A percentile compares a stretch with the other conserved stretches of the same genome.
Evolutionary conservation across 2,329 filamentous ascomycete species (phyloP).

Genomic region (Xylariomycetidae sp.): DNA sequence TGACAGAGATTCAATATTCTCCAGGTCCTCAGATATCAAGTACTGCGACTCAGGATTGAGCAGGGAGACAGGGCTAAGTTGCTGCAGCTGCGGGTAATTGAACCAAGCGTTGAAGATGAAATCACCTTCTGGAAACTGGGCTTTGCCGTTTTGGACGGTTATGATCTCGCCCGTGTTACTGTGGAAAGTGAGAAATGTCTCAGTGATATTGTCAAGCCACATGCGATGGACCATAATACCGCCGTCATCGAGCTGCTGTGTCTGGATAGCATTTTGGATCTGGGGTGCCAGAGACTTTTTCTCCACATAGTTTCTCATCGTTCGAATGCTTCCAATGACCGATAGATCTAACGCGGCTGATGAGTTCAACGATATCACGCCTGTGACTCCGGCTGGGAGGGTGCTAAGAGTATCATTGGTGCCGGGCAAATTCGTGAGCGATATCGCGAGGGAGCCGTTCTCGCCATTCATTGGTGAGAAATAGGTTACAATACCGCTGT

Average conservation of each 20-base stretch:
- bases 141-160: constrained; percentile 34
- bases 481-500: constrained; percentile 54
- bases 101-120: constrained; percentile 56
- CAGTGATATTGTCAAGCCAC: constrained; percentile 61
- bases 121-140: constrained; percentile 43
- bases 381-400: constrained; percentile 48
- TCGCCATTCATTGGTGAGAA: constrained; percentile 50
- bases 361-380: constrained; percentile 51
- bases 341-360: constrained; percentile 51
- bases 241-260: constrained; percentile 33
- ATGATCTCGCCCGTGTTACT: constrained; percentile 29
- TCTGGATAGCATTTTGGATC: constrained; percentile 50
- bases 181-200: constrained; percentile 46
- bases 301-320: constrained; percentile 59
- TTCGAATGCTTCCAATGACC: constrained; percentile 58
- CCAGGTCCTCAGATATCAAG: constrained; percentile 40
- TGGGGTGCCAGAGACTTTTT: constrained; percentile 47
- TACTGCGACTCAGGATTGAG: constrained; percentile 42
- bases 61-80: constrained; percentile 45
- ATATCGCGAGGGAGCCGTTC: constrained; percentile 50
- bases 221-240: constrained; percentile 45
- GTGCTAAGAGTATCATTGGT: constrained; percentile 40
- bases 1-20: constrained; percentile 48
- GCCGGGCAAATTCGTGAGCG: constrained; percentile 44
- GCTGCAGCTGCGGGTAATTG: constrained; percentile 58